Conservation (phyloP, 352 stramenopile genomes). For the Pythium rhizo-oryzae region DNA sequence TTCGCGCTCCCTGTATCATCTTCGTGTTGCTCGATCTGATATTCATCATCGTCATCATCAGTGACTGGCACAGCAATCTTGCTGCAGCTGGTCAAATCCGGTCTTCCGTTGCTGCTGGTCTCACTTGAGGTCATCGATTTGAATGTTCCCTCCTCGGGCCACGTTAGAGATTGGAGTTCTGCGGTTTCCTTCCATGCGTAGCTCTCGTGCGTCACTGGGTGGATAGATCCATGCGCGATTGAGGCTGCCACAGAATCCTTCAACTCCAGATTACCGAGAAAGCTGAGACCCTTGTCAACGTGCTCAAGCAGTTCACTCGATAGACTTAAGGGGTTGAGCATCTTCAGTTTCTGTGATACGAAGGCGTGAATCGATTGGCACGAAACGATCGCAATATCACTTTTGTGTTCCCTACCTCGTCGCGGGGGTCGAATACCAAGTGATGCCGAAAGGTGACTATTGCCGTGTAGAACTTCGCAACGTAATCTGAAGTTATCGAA, state of each 20-base stretch:
- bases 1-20: slow-evolving; percentile 13
- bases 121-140: slow-evolving; percentile 66
- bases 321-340: slow-evolving; percentile 66
- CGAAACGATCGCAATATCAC: no score
- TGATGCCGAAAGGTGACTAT: slow-evolving; percentile 90
- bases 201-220: slow-evolving; percentile 71
- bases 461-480: slow-evolving; percentile 53
- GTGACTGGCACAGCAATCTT: not conserved
- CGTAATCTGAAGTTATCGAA: slow-evolving; percentile 43
- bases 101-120: slow-evolving; percentile 34
- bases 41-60: slow-evolving; percentile 8
- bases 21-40: not conserved
- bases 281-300: slow-evolving; percentile 61
- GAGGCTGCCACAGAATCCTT: slow-evolving; percentile 49
- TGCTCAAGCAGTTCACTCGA: slow-evolving; percentile 61
- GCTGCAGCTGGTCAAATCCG: not conserved
- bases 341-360: slow-evolving; percentile 65
- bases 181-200: slow-evolving; percentile 67
- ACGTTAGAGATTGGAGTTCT: slow-evolving; percentile 17
- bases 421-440: slow-evolving; percentile 82
- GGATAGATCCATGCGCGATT: slow-evolving; percentile 63
- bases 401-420: no score
- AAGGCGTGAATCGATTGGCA: no score
- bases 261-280: slow-evolving; percentile 72
- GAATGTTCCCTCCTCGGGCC: slow-evolving; percentile 22